Evolutionary conservation across 2,329 filamentous ascomycete genomes (phyloP).

Genomic region (Macroventuria anomochaeta): DNA sequence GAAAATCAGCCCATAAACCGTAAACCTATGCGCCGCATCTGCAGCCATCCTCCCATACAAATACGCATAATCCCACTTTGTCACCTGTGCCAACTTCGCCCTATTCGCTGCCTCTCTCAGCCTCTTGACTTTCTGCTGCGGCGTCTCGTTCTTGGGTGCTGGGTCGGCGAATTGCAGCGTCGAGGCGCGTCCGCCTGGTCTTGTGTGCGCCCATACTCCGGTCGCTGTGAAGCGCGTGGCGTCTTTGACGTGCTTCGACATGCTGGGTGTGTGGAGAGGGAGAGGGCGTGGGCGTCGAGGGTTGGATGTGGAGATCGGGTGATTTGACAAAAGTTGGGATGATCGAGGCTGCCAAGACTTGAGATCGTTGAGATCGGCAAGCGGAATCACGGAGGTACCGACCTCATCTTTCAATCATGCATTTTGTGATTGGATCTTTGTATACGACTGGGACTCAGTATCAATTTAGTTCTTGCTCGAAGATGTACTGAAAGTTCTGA

Average conservation of each 20-base stretch:
- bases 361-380: slow-evolving; percentile 11
- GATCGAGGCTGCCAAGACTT: slow-evolving; percentile 39
- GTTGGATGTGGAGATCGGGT: slow-evolving; percentile 35
- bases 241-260: slow-evolving; percentile 75
- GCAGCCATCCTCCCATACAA: slow-evolving; percentile 53
- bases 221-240: slow-evolving; percentile 80
- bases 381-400: slow-evolving; percentile 4
- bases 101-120: slow-evolving; percentile 57
- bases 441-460: not conserved
- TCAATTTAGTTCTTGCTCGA: not conserved
- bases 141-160: slow-evolving; percentile 57
- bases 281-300: slow-evolving; percentile 16
- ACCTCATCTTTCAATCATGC: slow-evolving; percentile 1
- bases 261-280: slow-evolving; percentile 29
- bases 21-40: slow-evolving; percentile 66
- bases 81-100: slow-evolving; percentile 58
- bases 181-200: slow-evolving; percentile 55
- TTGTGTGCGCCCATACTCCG: slow-evolving; percentile 72
- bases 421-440: not conserved
- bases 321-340: slow-evolving; percentile 46
- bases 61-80: slow-evolving; percentile 58
- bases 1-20: slow-evolving; percentile 66
- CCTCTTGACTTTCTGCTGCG: slow-evolving; percentile 61
- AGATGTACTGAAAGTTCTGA: not conserved
- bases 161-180: slow-evolving; percentile 50